Conservation (phyloP, 306 rosid genomes). For the Lupinus albus region DNA sequence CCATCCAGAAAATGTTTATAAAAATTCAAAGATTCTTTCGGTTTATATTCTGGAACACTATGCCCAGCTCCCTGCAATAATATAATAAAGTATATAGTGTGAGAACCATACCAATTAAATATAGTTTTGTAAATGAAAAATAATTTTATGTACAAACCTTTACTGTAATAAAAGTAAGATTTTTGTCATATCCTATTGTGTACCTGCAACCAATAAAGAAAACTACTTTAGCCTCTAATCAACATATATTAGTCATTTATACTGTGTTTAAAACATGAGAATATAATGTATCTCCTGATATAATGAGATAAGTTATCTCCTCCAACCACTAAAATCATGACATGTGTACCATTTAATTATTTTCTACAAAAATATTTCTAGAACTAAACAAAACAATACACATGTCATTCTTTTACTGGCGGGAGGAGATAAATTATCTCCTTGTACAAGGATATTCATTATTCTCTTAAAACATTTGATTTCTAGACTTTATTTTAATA, state of each 20-base stretch:
- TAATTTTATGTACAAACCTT: constrained; percentile 54
- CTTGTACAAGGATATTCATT: too few relatives aligned
- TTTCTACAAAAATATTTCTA: too few relatives aligned
- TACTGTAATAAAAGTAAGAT: constrained; percentile 75
- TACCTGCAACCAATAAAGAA: constrained; percentile 55
- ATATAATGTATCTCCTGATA: too few relatives aligned
- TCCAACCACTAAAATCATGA: too few relatives aligned
- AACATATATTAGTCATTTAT: constrained; percentile 5
- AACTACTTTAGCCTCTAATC: constrained; percentile 5
- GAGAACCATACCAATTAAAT: not conserved
- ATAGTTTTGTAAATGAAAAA: not conserved
- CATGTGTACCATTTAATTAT: too few relatives aligned
- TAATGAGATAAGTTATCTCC: too few relatives aligned
- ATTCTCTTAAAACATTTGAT: too few relatives aligned
- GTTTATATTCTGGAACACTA: constrained; percentile 93
- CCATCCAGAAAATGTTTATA: constrained; percentile 73
- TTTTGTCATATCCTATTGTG: constrained; percentile 68
- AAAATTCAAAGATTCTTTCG: constrained; percentile 73
- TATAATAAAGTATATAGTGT: constrained; percentile 27
- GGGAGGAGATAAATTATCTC: too few relatives aligned
- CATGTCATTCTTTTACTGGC: too few relatives aligned
- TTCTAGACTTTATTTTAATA: not conserved
- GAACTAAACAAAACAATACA: too few relatives aligned
- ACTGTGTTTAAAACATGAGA: not conserved
- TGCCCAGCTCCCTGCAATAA: constrained; percentile 88